Conservation (phyloP, 345 rosid genomes). For the rapeseed (Brassica napus) region Da-Ae NC_063447.1:30893001-30893500, state of each 20-base stretch:
- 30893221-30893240: neutral
- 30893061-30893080: slow-evolving; percentile 23
- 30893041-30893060: slow-evolving; percentile 26
- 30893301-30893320: slow-evolving; percentile 10
- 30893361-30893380: neutral
- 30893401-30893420: slow-evolving; percentile 26
- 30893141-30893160: neutral
- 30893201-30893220: slow-evolving; percentile 29
- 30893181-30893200: neutral
- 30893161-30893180: neutral
- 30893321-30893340: neutral
- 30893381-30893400: slow-evolving; percentile 27
- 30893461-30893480: neutral
- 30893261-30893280: slow-evolving; percentile 3
- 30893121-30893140: neutral
- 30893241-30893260: neutral
- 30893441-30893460: slow-evolving; percentile 17
- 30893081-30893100: slow-evolving; percentile 27
- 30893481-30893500: neutral
- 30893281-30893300: slow-evolving; percentile 18
- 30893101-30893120: neutral
- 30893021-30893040: slow-evolving; percentile 18
- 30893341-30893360: neutral
- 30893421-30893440: neutral
- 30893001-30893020: slow-evolving; percentile 20